These are phyloP conservation scores for Lodderomyces jiufengensis DNA, from an alignment of 1,139 yeast species.

Conservation along the genomic window DNA sequence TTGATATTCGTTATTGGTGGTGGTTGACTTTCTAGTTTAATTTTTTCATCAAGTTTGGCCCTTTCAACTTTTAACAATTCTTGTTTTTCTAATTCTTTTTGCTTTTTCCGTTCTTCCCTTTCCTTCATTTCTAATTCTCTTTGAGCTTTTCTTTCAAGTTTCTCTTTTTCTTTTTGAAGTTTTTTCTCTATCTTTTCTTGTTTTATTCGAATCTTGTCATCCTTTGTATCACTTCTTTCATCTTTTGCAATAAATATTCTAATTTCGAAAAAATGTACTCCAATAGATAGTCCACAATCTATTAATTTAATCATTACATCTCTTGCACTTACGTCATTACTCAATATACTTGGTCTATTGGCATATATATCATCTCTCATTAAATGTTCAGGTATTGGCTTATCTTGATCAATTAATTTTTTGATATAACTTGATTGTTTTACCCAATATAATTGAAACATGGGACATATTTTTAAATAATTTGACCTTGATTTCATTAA, in stretches of 20 bases:
- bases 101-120: slow-evolving; percentile 12
- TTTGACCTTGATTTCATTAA: slow-evolving; percentile 70
- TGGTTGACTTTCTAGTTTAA: not conserved
- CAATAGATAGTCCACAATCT: slow-evolving; percentile 68
- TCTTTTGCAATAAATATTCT: slow-evolving; percentile 80
- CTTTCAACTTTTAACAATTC: slow-evolving; percentile 4
- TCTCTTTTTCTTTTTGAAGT: slow-evolving; percentile 9
- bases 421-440: slow-evolving; percentile 50
- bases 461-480: slow-evolving; percentile 64
- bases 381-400: slow-evolving; percentile 23
- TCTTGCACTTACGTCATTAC: slow-evolving; percentile 54
- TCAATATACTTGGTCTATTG: slow-evolving; percentile 40
- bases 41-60: not conserved
- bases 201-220: slow-evolving; percentile 33
- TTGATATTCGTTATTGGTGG: slow-evolving; percentile 2
- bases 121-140: slow-evolving; percentile 5
- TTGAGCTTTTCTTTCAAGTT: slow-evolving; percentile 6
- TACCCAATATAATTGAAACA: slow-evolving; percentile 82
- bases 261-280: slow-evolving; percentile 80
- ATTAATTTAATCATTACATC: slow-evolving; percentile 89
- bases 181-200: slow-evolving; percentile 24
- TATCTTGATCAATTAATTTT: slow-evolving; percentile 36
- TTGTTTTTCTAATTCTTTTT: slow-evolving; percentile 5
- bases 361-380: slow-evolving; percentile 21
- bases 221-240: slow-evolving; percentile 42